Evolutionary conservation across 148 eudicot genomes (phyloP).

Genomic region (Silene uniflora): DNA sequence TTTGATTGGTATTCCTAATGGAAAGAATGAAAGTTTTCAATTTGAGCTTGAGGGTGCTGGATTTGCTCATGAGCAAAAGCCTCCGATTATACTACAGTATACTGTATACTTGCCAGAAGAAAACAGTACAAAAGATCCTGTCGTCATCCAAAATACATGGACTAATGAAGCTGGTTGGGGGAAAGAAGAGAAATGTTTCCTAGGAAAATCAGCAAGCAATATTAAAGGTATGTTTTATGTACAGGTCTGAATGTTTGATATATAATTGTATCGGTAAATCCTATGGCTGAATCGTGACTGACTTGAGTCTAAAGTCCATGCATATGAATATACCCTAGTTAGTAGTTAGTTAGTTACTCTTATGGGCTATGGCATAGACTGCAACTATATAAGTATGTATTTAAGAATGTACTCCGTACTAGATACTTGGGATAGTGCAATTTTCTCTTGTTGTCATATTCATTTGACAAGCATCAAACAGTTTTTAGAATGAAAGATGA

Average conservation of each 20-base stretch:
- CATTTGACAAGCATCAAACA: background rate
- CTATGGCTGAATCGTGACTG: background rate
- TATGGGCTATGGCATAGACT: too few relatives aligned
- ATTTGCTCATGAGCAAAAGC: constrained; percentile 39
- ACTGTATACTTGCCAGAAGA: constrained; percentile 65
- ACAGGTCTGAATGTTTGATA: background rate
- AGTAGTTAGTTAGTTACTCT: background rate
- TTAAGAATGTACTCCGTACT: too few relatives aligned
- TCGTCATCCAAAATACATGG: constrained; percentile 75
- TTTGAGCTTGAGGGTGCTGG: constrained; percentile 66
- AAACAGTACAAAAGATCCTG: constrained; percentile 66
- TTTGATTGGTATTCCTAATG: constrained; percentile 69
- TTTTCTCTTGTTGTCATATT: background rate
- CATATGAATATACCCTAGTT: background rate
- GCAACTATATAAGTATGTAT: background rate
- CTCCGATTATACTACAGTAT: constrained; percentile 63
- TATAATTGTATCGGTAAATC: background rate
- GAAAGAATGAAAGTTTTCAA: constrained; percentile 51
- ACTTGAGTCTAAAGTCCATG: background rate
- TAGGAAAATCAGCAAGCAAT: constrained; percentile 38
- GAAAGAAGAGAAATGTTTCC: constrained; percentile 70
- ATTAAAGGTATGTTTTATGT: constrained; percentile 37
- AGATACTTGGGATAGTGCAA: background rate
- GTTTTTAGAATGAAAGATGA: background rate
- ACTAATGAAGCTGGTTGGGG: constrained; percentile 77